Evolutionary conservation across 73 alveolate genomes (phyloP), one percentile per base, ranked within the genome.

Genomic region (Blepharisma japonicum): DNA sequence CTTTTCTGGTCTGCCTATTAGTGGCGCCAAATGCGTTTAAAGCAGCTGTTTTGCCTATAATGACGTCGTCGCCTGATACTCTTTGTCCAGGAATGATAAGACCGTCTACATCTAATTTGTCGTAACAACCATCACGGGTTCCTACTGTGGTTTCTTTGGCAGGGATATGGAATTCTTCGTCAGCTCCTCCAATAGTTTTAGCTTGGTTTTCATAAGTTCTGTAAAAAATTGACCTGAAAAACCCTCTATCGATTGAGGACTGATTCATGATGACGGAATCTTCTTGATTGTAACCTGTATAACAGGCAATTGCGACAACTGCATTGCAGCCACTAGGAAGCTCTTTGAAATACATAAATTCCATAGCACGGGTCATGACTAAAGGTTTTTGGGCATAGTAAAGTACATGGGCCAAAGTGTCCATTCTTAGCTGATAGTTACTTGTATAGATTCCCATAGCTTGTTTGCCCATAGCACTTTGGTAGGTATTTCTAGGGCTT

Each of bases 391-490:
- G 92, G 1, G 99, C 99, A 84, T 98, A 98, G 91, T 89, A 97
- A 70, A 98, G 92, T 45, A 97, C 95, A 85, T 97, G 97, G 18
- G 99, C 98, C 61, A 96, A 92, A 54, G 99, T 97, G 83, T 98
- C 99, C 99, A 98, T 93, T 54, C 99, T 89, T 48, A 97, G 86
- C 77, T 95, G 89, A 89, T 89, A 97, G 86, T 96, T 97, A 23
- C 96, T 83, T 9, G 98, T 93, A 87, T 97, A 97, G 48, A 98
- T 97, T 39, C 99, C 99, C 91, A 98, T 96, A 3, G 99, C 99
- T 87, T 95, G 98, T 85, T 98, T 98, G 39, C 99, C 99, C 99
- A 98, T 98, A 68, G 99, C 99, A 80, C 98, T 89, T 81, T 98
- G 96, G 70, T 92, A 92, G 23, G 98, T 93, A 79, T 94, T 94